phyloP scores from a whole-genome alignment of 352 stramenopile species.

The Globisporangium takayamanum region DNA sequence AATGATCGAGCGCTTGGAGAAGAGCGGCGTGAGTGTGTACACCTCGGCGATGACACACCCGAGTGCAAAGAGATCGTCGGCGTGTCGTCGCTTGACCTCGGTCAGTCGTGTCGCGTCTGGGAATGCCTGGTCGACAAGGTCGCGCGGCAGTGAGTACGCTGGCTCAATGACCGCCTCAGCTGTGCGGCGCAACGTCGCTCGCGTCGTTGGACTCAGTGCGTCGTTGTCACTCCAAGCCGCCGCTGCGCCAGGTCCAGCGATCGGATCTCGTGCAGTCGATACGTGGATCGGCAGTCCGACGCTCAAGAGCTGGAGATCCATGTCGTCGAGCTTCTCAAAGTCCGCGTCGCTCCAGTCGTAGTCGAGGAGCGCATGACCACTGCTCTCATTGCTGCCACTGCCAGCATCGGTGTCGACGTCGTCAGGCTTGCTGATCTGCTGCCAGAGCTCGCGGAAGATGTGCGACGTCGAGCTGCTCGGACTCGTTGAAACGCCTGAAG shows the following conservation, averaged over 20 bases:
- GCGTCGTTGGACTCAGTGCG: constrained; percentile 6
- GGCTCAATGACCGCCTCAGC: constrained; percentile 42
- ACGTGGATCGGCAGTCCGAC: constrained; percentile 43
- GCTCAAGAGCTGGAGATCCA: constrained; percentile 52
- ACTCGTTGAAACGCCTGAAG: constrained; percentile 11
- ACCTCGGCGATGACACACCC: constrained; percentile 68
- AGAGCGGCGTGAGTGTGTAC: constrained; percentile 49
- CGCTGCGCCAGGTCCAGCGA: neutral
- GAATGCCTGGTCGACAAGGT: constrained; percentile 13
- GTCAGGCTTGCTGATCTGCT: constrained; percentile 64
- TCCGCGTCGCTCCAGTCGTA: constrained; percentile 29
- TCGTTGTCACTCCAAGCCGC: neutral
- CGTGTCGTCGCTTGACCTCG: constrained; percentile 25
- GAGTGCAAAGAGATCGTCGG: constrained; percentile 53
- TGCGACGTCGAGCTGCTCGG: constrained; percentile 36
- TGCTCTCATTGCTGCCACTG: constrained; percentile 19
- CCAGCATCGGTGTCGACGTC: constrained; percentile 28
- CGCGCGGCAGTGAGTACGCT: constrained; percentile 22
- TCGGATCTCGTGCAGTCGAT: neutral
- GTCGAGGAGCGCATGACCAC: constrained; percentile 13
- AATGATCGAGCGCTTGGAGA: constrained; percentile 40
- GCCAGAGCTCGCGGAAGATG: constrained; percentile 73
- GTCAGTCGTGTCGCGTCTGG: constrained; percentile 17
- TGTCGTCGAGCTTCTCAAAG: constrained; percentile 45
- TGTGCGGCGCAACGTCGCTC: constrained; percentile 8